These are phyloP conservation scores for Candida sp. DNA, from an alignment of 1,139 yeast genomes.

Conservation along the genomic window DNA sequence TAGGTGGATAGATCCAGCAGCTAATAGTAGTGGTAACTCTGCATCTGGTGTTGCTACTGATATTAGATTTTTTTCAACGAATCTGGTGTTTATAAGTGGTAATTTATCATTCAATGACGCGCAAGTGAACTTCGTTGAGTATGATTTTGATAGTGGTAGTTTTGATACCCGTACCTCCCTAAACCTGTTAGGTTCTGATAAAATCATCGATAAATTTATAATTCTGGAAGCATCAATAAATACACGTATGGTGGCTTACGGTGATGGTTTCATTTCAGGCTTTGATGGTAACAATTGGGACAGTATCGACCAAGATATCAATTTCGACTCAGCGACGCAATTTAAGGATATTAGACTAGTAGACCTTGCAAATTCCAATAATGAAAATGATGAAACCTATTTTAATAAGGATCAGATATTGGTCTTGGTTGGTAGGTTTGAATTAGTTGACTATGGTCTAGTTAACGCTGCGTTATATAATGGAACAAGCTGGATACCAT, in stretches of 20 bases:
- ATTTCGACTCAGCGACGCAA: constrained; percentile 18
- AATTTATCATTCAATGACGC: constrained; percentile 40
- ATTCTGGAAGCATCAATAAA: constrained; percentile 45
- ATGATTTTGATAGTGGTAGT: constrained; percentile 41
- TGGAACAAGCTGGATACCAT: constrained; percentile 74
- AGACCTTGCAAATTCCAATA: constrained; percentile 24
- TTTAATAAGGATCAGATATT: constrained; percentile 47
- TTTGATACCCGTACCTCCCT: constrained; percentile 19
- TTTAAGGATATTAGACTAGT: constrained; percentile 43
- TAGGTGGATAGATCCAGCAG: constrained; percentile 53
- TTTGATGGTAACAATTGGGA: constrained; percentile 50
- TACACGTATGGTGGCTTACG: constrained; percentile 55
- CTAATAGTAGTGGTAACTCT: constrained; percentile 23
- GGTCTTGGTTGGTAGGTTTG: constrained; percentile 61
- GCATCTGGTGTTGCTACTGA: constrained; percentile 55
- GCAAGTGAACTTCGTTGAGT: constrained; percentile 42
- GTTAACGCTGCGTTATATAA: constrained; percentile 69
- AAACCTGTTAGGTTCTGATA: constrained; percentile 28
- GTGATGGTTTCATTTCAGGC: constrained; percentile 46
- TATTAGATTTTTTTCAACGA: constrained; percentile 49
- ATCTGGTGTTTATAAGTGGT: constrained; percentile 62
- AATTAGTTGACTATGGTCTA: constrained; percentile 50
- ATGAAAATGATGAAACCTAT: constrained; percentile 25
- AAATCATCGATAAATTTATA: constrained; percentile 45
- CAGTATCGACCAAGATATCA: constrained; percentile 34